Base-by-base conservation (phyloP, 1,139 yeast genomes). In the Geotrichum reessii region DNA sequence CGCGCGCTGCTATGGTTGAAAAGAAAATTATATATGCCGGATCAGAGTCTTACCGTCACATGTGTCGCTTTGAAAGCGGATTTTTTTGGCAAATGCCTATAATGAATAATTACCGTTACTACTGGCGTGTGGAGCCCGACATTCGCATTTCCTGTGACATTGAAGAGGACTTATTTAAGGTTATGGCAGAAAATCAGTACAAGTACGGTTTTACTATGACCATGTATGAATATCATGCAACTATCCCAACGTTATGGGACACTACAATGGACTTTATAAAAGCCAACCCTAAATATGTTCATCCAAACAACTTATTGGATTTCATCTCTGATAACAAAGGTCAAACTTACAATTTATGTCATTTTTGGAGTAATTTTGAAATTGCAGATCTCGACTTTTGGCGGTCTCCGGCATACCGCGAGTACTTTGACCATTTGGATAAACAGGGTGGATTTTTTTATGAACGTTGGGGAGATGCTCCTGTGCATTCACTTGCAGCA, bases 91-190 rank as follows among this genome's bases (percentile, higher is more conserved):
- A 88, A 73, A 95, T 88, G 68, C 84, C 82, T 52, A 71, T 87
- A 54, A 74, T 89, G 79, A 78, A 78, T 61, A 85, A 86, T 49
- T 90, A 85, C 72, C 89, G 86, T 64, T 90, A 84, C 76, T 91
- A 89, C 77, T 91, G 97, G 97, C 84, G 97, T 74, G 96, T 91
- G 60, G 97, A 91, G 74, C 96, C 96, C 37, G 92, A 86, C 68
- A 82, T 88, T 69, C 78, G 81, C 67, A 78, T 89, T 60, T 86
- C 75, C 71, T 90, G 96, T 77, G 93, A 89, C 71, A 78, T 90
- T 65, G 84, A 86, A 68, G 86, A 88, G 69, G 96, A 90, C 73
- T 79, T 88, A 48, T 90, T 90, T 79, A 83, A 84, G 73, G 86
- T 81, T 73, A 85, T 90, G 95, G 81, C 82, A 62, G 88, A 84